Evolutionary conservation across 257 asterid genomes (phyloP).

Genomic region (Eucommia ulmoides): DNA sequence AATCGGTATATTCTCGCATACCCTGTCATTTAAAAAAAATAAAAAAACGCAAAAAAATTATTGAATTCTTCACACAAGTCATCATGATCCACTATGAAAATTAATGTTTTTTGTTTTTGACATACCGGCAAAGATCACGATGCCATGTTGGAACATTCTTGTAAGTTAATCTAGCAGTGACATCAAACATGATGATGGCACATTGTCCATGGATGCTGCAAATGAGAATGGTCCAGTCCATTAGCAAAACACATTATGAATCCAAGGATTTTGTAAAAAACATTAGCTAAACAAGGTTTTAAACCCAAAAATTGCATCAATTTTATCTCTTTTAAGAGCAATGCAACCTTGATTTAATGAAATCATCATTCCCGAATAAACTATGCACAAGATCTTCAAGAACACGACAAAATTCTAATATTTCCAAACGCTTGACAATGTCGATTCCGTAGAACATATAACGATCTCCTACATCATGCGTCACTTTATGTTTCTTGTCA

Average conservation of each 20-base stretch:
- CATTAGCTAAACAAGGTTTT: background rate
- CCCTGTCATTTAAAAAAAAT: constrained; percentile 23
- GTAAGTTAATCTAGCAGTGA: constrained; percentile 83
- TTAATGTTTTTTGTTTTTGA: no score
- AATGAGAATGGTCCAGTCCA: background rate
- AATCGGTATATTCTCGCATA: constrained; percentile 80
- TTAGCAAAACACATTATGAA: background rate
- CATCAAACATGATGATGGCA: constrained; percentile 88
- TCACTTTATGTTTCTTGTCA: no score
- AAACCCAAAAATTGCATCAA: background rate
- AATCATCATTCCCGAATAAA: background rate
- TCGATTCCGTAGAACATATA: no score
- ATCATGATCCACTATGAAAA: no score
- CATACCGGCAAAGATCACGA: constrained; percentile 86
- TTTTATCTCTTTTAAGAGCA: background rate
- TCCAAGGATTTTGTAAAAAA: background rate
- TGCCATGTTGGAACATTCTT: constrained; percentile 95
- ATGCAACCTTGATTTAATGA: background rate
- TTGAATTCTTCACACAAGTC: background rate
- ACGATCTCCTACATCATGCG: no score
- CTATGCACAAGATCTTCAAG: background rate
- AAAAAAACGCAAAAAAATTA: background rate
- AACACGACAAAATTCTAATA: background rate
- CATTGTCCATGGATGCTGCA: constrained; percentile 93
- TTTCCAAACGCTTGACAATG: no score